phyloP scores from a whole-genome alignment of 352 stramenopile genomes.

The Pythium plurisporium region DNA sequence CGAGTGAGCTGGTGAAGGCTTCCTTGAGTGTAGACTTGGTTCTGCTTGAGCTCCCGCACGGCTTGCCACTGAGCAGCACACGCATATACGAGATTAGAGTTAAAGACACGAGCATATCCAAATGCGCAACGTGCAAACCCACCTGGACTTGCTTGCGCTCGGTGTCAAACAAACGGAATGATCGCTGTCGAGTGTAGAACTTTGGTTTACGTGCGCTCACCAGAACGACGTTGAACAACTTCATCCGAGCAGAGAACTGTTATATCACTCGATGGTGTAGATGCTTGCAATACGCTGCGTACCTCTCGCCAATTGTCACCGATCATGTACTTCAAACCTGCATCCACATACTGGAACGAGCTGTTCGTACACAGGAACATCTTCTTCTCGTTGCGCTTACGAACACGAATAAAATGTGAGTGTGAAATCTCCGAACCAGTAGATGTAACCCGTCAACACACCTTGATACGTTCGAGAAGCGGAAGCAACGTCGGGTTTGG shows the following conservation, averaged over 20 bases:
- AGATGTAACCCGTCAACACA: slow-evolving; percentile 12
- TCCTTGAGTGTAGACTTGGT: slow-evolving; percentile 78
- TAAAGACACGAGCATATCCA: slow-evolving; percentile 37
- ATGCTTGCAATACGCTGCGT: too few species aligned
- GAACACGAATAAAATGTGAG: neutral
- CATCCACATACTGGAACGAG: slow-evolving; percentile 92
- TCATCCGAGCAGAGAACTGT: too few species aligned
- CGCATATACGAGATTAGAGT: slow-evolving; percentile 17
- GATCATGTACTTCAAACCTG: slow-evolving; percentile 91
- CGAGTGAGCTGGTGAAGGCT: slow-evolving; percentile 60
- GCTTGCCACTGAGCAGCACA: slow-evolving; percentile 53
- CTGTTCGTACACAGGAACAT: slow-evolving; percentile 93
- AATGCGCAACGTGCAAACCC: neutral
- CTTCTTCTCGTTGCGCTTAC: slow-evolving; percentile 80
- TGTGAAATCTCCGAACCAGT: neutral
- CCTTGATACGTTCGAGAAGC: slow-evolving; percentile 74
- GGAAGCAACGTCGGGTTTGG: slow-evolving; percentile 81
- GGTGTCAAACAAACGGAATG: slow-evolving; percentile 70
- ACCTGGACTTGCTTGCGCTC: slow-evolving; percentile 64
- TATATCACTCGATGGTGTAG: too few species aligned
- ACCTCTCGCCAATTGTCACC: slow-evolving; percentile 82
- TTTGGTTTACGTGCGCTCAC: slow-evolving; percentile 88
- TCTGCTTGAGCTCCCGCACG: slow-evolving; percentile 50
- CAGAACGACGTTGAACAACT: slow-evolving; percentile 89
- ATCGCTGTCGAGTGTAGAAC: slow-evolving; percentile 87